Evolutionary conservation across 495 filamentous ascomycete species (phyloP).

Genomic region (Penicillium arizonense): DNA sequence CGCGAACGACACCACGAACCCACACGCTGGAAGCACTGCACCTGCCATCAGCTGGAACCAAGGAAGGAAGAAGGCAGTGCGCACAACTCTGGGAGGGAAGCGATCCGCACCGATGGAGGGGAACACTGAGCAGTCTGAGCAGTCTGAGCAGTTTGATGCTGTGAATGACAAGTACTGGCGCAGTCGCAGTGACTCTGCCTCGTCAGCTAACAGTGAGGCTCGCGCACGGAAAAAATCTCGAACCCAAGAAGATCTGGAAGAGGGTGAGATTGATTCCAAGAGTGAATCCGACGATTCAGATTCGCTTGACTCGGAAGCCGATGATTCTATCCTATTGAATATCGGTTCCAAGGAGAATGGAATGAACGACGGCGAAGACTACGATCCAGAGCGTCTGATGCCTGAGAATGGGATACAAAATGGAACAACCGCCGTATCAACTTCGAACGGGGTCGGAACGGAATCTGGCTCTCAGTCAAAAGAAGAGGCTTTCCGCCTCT

Average conservation of each 20-base stretch:
- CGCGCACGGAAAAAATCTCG: background rate
- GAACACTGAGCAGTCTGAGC: constrained; percentile 9
- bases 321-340: constrained; percentile 45
- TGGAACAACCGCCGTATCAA: background rate
- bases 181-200: constrained; percentile 36
- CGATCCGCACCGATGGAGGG: constrained; percentile 8
- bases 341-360: constrained; percentile 27
- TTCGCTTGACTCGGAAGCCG: constrained; percentile 35
- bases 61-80: constrained; percentile 31
- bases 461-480: constrained; percentile 23
- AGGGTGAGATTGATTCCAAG: constrained; percentile 23
- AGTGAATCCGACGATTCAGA: constrained; percentile 41
- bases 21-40: constrained; percentile 26
- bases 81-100: constrained; percentile 32
- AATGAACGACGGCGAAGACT: constrained; percentile 19
- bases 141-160: constrained; percentile 30
- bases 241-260: constrained; percentile 15
- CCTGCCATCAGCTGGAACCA: constrained; percentile 44
- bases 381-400: constrained; percentile 22
- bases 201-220: constrained; percentile 12
- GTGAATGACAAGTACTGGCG: constrained; percentile 43
- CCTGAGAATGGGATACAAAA: constrained; percentile 4
- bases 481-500: constrained; percentile 35
- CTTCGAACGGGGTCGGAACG: background rate
- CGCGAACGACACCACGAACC: constrained; percentile 12